Evolutionary conservation across 2,329 filamentous ascomycete species (phyloP), one percentile per base, ranked within the genome.

Genomic region (Colletotrichum sp.): DNA sequence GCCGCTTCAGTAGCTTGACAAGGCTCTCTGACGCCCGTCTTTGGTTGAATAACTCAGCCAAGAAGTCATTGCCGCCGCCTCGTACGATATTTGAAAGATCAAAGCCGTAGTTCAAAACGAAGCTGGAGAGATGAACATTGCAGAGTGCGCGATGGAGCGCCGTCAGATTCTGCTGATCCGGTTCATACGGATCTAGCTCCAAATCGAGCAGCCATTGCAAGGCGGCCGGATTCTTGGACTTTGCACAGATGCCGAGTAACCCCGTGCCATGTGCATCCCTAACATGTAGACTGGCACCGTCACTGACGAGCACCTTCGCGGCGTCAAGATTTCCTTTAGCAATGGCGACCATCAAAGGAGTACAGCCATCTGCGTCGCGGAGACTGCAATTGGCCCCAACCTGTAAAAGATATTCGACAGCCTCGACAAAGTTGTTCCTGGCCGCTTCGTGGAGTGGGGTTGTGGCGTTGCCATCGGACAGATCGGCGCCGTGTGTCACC

Each of bases 301-400:
- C 70, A 2, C 79, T 74, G 13, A 72, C 78, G 4, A 86, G 77
- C 59, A 84, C 13, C 72, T 74, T 75, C 28, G 85, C 78, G 75
- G 84, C 44, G 13, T 81, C 79, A 0, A 79, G 13, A 32, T 85
- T 36, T 30, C 71, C 65, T 11, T 22, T 8, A 3, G 13, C 36
- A 32, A 70, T 28, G 11, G 71, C 71, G 9, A 52, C 8, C n/a
- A 30, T 27, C n/a, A 70, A 34, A 1, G 66, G 71, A 5, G 30
- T 64, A 22, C 8, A 32, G 7, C 27, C 34, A 7, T 19, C 4
- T 25, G 13, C 27, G 57, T 39, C n/a, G 1, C 52, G 36, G 6
- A 61, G 55, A 12, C 69, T 73, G 13, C 25, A 65, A 32, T 73
- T 36, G 4, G 71, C 71, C 22, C 65, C 36, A 12, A 22, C 22